A percentile compares a stretch with the other conserved stretches of the same genome.
Conservation (phyloP, 1,139 yeast genomes). For the Candida pseudoviswanathii region DNA sequence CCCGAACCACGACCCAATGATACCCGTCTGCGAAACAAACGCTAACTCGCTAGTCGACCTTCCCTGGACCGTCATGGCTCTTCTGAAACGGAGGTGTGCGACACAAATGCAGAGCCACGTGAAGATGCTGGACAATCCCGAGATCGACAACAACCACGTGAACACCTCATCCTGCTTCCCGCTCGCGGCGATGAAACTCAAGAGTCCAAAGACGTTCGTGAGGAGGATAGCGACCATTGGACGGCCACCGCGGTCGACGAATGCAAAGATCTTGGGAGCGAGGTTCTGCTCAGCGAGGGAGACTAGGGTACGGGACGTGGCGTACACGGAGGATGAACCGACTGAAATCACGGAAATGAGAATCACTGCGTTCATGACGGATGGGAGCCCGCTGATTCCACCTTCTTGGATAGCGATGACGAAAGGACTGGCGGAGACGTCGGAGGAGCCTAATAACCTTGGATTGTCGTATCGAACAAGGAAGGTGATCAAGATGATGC, state of each 20-base stretch:
- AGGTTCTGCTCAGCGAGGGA: conserved; percentile 36
- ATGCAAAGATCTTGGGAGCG: conserved; percentile 36
- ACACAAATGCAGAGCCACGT: conserved; percentile 44
- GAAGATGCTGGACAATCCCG: conserved; percentile 41
- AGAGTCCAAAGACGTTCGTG: conserved; percentile 32
- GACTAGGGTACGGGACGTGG: conserved; percentile 34
- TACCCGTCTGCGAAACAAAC: conserved; percentile 56
- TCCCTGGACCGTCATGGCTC: conserved; percentile 32
- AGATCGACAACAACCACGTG: conserved; percentile 40
- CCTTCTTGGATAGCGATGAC: conserved; percentile 60
- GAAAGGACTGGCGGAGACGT: conserved; percentile 31
- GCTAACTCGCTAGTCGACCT: conserved; percentile 55
- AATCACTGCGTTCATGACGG: conserved; percentile 53
- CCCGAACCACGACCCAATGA: conserved; percentile 56
- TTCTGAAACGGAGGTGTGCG: conserved; percentile 41
- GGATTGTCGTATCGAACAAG: conserved; percentile 37
- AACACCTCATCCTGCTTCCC: conserved; percentile 36
- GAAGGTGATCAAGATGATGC: conserved; percentile 40
- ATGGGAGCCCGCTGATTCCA: conserved; percentile 57
- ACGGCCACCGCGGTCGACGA: conserved; percentile 34
- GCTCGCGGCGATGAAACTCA: conserved; percentile 40
- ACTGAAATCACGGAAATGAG: conserved; percentile 51
- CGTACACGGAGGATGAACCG: conserved; percentile 44
- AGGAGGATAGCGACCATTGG: conserved; percentile 34
- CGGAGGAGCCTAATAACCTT: conserved; percentile 33